Evolutionary conservation across 2,329 filamentous ascomycete genomes (phyloP).

Genomic region (Monilinia laxa): DNA sequence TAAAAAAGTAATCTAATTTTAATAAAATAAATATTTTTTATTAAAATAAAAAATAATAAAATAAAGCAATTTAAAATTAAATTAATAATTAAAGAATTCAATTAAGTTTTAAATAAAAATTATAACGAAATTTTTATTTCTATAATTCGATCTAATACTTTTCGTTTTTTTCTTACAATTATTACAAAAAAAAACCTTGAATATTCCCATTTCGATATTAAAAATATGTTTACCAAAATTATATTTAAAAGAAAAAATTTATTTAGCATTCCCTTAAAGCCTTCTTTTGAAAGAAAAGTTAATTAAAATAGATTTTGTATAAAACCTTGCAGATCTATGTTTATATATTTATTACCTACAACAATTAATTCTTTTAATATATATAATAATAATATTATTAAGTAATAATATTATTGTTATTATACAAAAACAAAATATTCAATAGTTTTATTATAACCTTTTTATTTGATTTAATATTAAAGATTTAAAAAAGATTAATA

Average conservation of each 20-base stretch:
- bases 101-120: not conserved
- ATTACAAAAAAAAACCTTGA: not conserved
- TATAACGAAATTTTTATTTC: not conserved
- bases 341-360: too few relatives aligned
- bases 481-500: too few relatives aligned
- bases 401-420: too few relatives aligned
- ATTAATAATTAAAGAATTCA: not conserved
- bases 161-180: not conserved
- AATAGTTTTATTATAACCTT: too few relatives aligned
- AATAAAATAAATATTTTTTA: not conserved
- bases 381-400: too few relatives aligned
- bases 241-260: not conserved
- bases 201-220: not conserved
- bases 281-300: too few relatives aligned
- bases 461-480: too few relatives aligned
- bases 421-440: too few relatives aligned
- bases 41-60: not conserved
- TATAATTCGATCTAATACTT: not conserved
- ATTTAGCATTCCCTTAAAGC: constrained; percentile 15
- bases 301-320: too few relatives aligned
- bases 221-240: not conserved
- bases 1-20: not conserved
- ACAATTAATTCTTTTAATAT: too few relatives aligned
- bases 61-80: not conserved
- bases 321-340: too few relatives aligned